phyloP scores from a whole-genome alignment of 129 eudicot genomes.

The Glebionis coronaria region DNA sequence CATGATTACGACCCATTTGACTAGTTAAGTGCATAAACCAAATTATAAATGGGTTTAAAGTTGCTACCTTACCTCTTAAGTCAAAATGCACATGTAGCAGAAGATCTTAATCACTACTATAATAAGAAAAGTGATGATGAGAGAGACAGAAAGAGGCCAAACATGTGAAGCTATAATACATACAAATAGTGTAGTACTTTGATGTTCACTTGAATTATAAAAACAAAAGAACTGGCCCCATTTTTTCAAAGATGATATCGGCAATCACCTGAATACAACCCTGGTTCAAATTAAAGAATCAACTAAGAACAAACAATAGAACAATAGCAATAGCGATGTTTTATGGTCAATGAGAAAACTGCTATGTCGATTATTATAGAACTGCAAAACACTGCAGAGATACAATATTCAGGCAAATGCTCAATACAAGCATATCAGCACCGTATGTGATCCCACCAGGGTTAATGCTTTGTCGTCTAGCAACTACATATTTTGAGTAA shows the following conservation, averaged over 20 bases:
- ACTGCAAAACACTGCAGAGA: too few relatives aligned
- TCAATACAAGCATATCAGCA: not conserved
- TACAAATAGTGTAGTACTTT: slow-evolving; percentile 38
- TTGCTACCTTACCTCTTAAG: too few relatives aligned
- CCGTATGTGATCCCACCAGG: not conserved
- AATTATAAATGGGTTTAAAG: too few relatives aligned
- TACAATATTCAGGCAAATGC: slow-evolving; percentile 4
- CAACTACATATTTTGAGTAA: slow-evolving; percentile 9
- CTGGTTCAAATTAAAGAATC: slow-evolving; percentile 1
- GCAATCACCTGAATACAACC: not conserved
- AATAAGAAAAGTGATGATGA: not conserved
- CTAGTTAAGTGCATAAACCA: too few relatives aligned
- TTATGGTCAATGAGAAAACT: not conserved
- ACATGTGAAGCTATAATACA: slow-evolving; percentile 35
- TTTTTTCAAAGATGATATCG: not conserved
- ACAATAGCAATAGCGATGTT: slow-evolving; percentile 1
- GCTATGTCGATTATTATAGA: slow-evolving; percentile 4
- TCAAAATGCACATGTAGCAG: too few relatives aligned
- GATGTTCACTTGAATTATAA: slow-evolving; percentile 23
- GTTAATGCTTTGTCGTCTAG: slow-evolving; percentile 1
- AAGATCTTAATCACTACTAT: not conserved
- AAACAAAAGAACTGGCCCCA: slow-evolving; percentile 17
- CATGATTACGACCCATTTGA: too few relatives aligned
- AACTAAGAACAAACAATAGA: slow-evolving; percentile 9
- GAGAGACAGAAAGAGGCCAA: not conserved